phyloP scores from a whole-genome alignment of 257 asterid genomes.

The Solanum appendiculatum region DNA sequence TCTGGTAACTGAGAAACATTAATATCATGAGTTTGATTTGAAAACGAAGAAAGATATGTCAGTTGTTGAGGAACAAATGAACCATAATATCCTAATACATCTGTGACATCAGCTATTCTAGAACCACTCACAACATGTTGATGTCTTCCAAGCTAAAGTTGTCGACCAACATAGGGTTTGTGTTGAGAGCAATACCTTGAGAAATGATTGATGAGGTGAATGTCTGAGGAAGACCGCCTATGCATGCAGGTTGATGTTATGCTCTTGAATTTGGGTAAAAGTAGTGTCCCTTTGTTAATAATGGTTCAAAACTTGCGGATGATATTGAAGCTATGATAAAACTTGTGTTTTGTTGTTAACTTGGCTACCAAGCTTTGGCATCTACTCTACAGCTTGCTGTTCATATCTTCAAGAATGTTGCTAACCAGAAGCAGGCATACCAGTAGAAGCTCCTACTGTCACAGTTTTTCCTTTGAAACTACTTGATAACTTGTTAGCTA shows the following conservation, averaged over 20 bases:
- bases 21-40: no score
- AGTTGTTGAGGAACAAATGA: no score
- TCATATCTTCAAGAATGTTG: slow-evolving; percentile 29
- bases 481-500: slow-evolving; percentile 36
- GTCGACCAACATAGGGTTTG: no score
- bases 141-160: not conserved
- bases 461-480: slow-evolving; percentile 19
- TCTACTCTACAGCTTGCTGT: not conserved
- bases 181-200: slow-evolving; percentile 16
- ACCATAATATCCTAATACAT: no score
- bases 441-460: slow-evolving; percentile 14
- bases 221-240: slow-evolving; percentile 27
- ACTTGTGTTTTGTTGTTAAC: slow-evolving; percentile 6
- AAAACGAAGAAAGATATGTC: no score
- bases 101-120: no score
- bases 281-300: slow-evolving; percentile 26
- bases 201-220: slow-evolving; percentile 23
- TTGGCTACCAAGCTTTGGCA: slow-evolving; percentile 35
- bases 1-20: no score
- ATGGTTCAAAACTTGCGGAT: slow-evolving; percentile 25
- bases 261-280: slow-evolving; percentile 32
- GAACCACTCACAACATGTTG: no score
- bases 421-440: slow-evolving; percentile 22
- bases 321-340: slow-evolving; percentile 27
- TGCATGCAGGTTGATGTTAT: slow-evolving; percentile 12